A percentile compares a stretch with the other conserved stretches of the same genome.
These are phyloP conservation scores for Suillus cothurnatus DNA, from an alignment of 768 basidiomycete genomes.

Conservation along the genomic window DNA sequence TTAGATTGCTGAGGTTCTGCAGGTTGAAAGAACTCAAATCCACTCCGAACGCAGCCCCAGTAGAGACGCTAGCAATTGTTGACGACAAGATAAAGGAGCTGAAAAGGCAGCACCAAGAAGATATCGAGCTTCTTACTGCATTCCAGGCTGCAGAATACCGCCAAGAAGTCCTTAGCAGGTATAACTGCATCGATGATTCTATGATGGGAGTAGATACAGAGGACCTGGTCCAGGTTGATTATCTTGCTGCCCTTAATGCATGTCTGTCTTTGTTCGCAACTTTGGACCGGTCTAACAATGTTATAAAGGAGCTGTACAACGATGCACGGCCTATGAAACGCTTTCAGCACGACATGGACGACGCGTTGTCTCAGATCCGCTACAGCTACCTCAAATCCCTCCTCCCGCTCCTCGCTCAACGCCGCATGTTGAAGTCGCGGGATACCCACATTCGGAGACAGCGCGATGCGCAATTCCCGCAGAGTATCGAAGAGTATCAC, in stretches of 20 bases:
- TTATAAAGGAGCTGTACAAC: constrained; percentile 22
- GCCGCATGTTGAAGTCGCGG: constrained; percentile 12
- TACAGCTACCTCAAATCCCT: constrained; percentile 34
- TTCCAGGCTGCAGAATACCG: constrained; percentile 34
- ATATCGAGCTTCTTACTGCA: constrained; percentile 32
- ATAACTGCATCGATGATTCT: constrained; percentile 24
- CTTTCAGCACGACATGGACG: constrained; percentile 28
- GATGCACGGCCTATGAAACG: constrained; percentile 20
- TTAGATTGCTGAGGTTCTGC: constrained; percentile 17
- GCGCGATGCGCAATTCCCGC: constrained; percentile 39
- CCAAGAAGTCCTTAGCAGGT: constrained; percentile 37
- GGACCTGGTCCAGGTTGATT: constrained; percentile 28
- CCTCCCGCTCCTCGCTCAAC: constrained; percentile 17
- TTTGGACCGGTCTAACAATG: neutral
- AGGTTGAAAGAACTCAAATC: constrained; percentile 26
- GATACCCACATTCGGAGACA: constrained; percentile 25
- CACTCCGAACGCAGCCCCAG: constrained; percentile 1
- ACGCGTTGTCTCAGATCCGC: constrained; percentile 30
- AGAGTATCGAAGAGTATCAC: constrained; percentile 29
- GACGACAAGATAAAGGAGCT: constrained; percentile 32
- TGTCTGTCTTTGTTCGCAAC: neutral
- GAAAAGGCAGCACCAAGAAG: constrained; percentile 30
- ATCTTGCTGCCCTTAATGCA: constrained; percentile 27
- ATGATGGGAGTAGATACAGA: constrained; percentile 29
- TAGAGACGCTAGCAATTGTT: constrained; percentile 31